Percentiles rank a stretch among this genome's conserved stretches.
These are phyloP conservation scores for Eimeria brunetti DNA, from an alignment of 169 alveolate species.

Conservation along the genomic window DNA sequence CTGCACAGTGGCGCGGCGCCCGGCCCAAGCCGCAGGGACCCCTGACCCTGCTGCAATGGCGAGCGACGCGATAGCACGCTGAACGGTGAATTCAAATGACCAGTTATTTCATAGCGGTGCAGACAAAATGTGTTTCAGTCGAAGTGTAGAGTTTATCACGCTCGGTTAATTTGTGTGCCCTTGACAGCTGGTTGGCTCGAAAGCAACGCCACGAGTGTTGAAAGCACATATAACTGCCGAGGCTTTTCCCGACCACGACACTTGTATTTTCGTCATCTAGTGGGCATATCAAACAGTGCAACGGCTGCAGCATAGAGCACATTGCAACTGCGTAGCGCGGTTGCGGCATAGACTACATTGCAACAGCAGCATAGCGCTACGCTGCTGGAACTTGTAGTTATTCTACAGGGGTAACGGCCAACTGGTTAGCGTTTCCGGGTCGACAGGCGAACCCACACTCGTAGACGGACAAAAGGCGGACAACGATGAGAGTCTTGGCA, in stretches of 20 bases:
- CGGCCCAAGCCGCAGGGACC: conserved; percentile 11
- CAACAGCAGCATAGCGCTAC: not conserved
- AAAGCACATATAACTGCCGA: conserved; percentile 35
- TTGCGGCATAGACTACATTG: not conserved
- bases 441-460: not conserved
- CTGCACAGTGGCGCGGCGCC: conserved; percentile 47
- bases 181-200: conserved; percentile 45
- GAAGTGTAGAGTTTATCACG: not conserved
- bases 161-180: conserved; percentile 42
- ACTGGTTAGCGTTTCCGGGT: not conserved
- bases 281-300: conserved; percentile 4
- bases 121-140: conserved; percentile 41
- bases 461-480: not conserved
- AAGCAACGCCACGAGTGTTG: conserved; percentile 24
- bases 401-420: not conserved
- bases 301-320: not conserved
- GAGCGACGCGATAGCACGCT: conserved; percentile 44
- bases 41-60: conserved; percentile 27
- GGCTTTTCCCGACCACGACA: conserved; percentile 44
- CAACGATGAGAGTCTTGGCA: not conserved
- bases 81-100: conserved; percentile 48
- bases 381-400: not conserved
- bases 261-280: conserved; percentile 50
- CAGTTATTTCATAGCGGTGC: conserved; percentile 51
- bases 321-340: not conserved